Evolutionary conservation across 305 asterid species (phyloP).

Genomic region (Striga hermonthica): DNA sequence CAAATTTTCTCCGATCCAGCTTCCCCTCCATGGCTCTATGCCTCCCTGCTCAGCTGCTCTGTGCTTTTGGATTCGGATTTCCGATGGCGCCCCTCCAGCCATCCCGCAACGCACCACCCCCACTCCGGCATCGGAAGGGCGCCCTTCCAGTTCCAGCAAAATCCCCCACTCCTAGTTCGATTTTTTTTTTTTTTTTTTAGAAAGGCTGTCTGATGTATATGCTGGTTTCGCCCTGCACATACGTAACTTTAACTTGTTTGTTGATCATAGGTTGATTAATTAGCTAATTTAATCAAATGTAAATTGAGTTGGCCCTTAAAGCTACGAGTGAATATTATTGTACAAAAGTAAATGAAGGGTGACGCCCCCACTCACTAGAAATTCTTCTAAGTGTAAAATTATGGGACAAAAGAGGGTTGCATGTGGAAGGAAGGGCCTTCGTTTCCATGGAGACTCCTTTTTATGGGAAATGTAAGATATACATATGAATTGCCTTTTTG

Average conservation of each 20-base stretch:
- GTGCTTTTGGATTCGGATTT: too few relatives aligned
- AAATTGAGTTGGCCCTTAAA: neutral
- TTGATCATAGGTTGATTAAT: slow-evolving; percentile 30
- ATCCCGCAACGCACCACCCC: too few relatives aligned
- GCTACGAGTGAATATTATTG: slow-evolving; percentile 25
- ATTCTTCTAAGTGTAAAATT: slow-evolving; percentile 36
- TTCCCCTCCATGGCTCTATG: too few relatives aligned
- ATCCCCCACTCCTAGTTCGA: too few relatives aligned
- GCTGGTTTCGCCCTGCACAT: neutral
- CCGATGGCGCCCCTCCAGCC: too few relatives aligned
- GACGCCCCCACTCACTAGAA: slow-evolving; percentile 31
- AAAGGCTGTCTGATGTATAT: too few relatives aligned
- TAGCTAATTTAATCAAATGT: slow-evolving; percentile 18
- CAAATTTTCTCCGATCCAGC: too few relatives aligned
- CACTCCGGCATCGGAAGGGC: too few relatives aligned
- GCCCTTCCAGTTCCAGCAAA: too few relatives aligned
- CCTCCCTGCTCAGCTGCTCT: too few relatives aligned
- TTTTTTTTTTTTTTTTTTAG: too few relatives aligned
- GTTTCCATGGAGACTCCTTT: slow-evolving; percentile 45
- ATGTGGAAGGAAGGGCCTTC: slow-evolving; percentile 48
- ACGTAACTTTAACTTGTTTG: slow-evolving; percentile 25
- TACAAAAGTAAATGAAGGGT: slow-evolving; percentile 20
- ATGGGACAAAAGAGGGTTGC: slow-evolving; percentile 37
- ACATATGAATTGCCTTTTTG: slow-evolving; percentile 33
- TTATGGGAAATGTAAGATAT: slow-evolving; percentile 35